Evolutionary conservation across 352 stramenopile genomes (phyloP), one percentile per base, ranked within the genome.

Genomic region (Elongisporangium prolatum): DNA sequence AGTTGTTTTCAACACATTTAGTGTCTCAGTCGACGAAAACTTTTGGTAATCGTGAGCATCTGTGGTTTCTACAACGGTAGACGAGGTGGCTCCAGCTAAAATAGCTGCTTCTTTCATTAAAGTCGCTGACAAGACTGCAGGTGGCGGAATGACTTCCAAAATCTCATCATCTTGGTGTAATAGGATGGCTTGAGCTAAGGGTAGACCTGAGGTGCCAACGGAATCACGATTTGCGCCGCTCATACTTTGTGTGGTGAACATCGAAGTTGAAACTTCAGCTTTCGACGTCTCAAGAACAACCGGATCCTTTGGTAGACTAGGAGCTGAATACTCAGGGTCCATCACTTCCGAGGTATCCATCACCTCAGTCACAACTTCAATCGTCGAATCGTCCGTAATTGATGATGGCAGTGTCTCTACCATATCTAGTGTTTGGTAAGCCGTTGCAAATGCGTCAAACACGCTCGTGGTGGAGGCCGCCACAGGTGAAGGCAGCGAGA

Each of bases 401-500:
- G 28, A 13, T 14, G 9, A 9, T 40, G 28, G 14, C 28, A 14
- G 28, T 14, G 28, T 6, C 28, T 40, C 28, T 13, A 14, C 28
- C 4, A 14, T 9, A 40, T 14, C 1, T 40, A 9, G 28, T 9
- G 28, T 2, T 21, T 54, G 49, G 17, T 54, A 5, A n/a, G 1
- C 24, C n/a, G 37, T 38, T 13, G 53, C 64, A 14, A 62, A 67
- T 2, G 54, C 61, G 47, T 69, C 67, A 38, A 64, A 66, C 7
- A 49, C 28, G 11, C 51, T 20, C 48, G 54, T 52, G 2, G 48
- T 56, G 3, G 59, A 34, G 54, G 52, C 54, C 0, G 65, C 64
- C 47, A 78, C 64, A 5, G 78, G 71, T 21, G 72, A 85, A 25
- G 78, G 69, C 48, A 84, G 56, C 40, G 74, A 75, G 5, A 85